Evolutionary conservation across 441 rosid genomes (phyloP).

Genomic region (Gossypium trilobum): DNA sequence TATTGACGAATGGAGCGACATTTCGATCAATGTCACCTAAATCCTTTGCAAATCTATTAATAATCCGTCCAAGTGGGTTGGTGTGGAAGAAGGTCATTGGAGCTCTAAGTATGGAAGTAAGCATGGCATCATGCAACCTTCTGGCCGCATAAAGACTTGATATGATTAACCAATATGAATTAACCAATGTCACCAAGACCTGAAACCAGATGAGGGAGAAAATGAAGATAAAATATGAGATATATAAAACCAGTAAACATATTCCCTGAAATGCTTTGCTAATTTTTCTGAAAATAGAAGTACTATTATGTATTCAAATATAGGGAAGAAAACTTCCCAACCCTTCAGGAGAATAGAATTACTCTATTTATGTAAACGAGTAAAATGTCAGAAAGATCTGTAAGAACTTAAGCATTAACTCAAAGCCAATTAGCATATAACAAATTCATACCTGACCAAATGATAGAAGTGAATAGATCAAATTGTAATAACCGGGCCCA

Average conservation of each 20-base stretch:
- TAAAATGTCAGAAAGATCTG: not conserved
- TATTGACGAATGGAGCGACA: slow-evolving; percentile 65
- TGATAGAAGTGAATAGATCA: slow-evolving; percentile 66
- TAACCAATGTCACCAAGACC: slow-evolving; percentile 73
- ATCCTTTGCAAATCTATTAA: slow-evolving; percentile 96
- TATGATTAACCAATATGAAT: slow-evolving; percentile 87
- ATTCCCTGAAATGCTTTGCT: not conserved
- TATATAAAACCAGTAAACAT: not conserved
- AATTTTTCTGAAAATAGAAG: slow-evolving; percentile 1
- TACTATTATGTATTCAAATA: slow-evolving; percentile 3
- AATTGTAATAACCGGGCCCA: slow-evolving; percentile 68
- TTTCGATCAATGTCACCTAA: slow-evolving; percentile 85
- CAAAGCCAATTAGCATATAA: not conserved
- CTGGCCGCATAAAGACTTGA: slow-evolving; percentile 81
- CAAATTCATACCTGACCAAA: slow-evolving; percentile 62
- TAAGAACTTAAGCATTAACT: not conserved
- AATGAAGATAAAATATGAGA: not conserved
- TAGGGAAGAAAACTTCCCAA: not conserved
- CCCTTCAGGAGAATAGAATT: not conserved
- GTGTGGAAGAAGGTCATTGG: slow-evolving; percentile 98
- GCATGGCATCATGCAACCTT: slow-evolving; percentile 90
- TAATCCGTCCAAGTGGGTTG: slow-evolving; percentile 84
- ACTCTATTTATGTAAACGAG: not conserved
- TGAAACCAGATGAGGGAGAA: slow-evolving; percentile 25
- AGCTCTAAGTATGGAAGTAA: slow-evolving; percentile 75